Conservation (phyloP, 1,284 basidiomycete species). For the Apiotrichum brassicae region DNA sequence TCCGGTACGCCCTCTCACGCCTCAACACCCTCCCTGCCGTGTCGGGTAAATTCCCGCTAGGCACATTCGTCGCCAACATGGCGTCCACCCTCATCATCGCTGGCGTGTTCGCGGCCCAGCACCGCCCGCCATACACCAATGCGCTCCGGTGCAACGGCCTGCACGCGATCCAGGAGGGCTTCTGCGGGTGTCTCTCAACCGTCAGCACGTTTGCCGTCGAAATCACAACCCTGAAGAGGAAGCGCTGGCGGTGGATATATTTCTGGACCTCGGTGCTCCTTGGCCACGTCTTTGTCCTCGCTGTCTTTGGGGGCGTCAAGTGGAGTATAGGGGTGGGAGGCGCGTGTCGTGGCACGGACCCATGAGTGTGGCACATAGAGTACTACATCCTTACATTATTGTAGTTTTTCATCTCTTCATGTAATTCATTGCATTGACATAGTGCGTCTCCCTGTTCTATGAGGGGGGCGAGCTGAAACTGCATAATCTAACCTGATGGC, state of each 20-base stretch:
- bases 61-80: conserved; percentile 83
- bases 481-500: background rate
- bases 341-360: conserved; percentile 13
- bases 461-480: background rate
- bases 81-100: conserved; percentile 70
- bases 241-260: conserved; percentile 55
- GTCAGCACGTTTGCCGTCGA: conserved; percentile 91
- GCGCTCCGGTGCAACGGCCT: conserved; percentile 62
- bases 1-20: conserved; percentile 70
- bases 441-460: too few species aligned
- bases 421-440: too few species aligned
- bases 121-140: conserved; percentile 36
- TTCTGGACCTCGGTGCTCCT: conserved; percentile 60
- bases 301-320: conserved; percentile 68
- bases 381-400: too few species aligned
- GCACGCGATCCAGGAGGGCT: conserved; percentile 79
- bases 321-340: conserved; percentile 49
- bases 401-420: too few species aligned
- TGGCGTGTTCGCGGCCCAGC: conserved; percentile 64
- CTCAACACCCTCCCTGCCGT: conserved; percentile 61
- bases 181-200: conserved; percentile 91
- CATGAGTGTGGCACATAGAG: background rate
- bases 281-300: conserved; percentile 65
- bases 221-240: conserved; percentile 55
- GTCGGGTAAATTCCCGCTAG: conserved; percentile 61